These are phyloP conservation scores for Penicillium sp. DNA, from an alignment of 2,329 filamentous ascomycete genomes.

Conservation along the genomic window DNA sequence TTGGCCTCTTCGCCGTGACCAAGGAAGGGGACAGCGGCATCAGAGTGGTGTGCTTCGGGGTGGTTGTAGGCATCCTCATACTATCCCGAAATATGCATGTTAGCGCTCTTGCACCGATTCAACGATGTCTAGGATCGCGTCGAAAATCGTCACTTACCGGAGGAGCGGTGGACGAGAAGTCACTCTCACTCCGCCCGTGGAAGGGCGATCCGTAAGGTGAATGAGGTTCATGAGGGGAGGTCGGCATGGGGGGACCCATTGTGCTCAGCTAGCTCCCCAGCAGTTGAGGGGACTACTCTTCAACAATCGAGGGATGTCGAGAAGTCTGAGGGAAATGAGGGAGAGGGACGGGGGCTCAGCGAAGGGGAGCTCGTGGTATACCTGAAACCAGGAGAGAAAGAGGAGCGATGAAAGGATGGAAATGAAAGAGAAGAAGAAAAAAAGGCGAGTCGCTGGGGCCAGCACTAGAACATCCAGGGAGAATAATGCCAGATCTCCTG, in stretches of 20 bases:
- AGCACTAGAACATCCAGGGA: conserved; percentile 16
- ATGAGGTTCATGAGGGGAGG: conserved; percentile 21
- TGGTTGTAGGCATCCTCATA: background rate
- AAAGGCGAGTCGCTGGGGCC: background rate
- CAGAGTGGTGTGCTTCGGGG: background rate
- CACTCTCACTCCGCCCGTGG: conserved; percentile 17
- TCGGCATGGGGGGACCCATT: conserved; percentile 23
- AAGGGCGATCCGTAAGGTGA: conserved; percentile 22
- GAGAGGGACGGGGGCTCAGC: background rate
- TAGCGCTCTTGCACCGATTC: background rate
- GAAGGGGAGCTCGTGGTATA: conserved; percentile 1
- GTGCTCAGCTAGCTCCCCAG: conserved; percentile 19
- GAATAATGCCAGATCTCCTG: conserved; percentile 18
- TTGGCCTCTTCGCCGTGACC: conserved; percentile 24
- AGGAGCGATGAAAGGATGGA: background rate
- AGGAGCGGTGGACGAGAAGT: conserved; percentile 2
- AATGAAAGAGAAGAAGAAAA: background rate
- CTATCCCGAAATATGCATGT: background rate
- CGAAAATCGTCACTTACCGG: background rate
- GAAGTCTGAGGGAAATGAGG: background rate
- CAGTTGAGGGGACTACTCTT: conserved; percentile 1
- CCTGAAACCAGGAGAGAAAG: background rate
- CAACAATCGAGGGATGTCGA: conserved; percentile 1
- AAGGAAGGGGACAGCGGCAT: conserved; percentile 3
- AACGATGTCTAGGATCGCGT: background rate